These are phyloP conservation scores for Trifolium subterraneum DNA, from an alignment of 306 rosid genomes.

Conservation along the genomic window DNA sequence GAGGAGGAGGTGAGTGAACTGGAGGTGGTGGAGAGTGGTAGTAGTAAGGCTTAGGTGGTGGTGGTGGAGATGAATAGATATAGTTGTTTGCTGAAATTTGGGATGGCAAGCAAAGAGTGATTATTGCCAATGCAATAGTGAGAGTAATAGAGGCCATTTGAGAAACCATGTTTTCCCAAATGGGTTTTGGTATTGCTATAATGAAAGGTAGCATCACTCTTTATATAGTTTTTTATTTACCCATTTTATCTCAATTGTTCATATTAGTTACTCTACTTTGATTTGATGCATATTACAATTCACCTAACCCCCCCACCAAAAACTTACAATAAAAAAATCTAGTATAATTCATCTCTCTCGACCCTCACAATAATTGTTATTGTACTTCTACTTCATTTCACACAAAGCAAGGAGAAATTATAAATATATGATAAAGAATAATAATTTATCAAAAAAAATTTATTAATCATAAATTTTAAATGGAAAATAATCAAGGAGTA, in stretches of 20 bases:
- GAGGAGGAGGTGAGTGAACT: constrained; percentile 20
- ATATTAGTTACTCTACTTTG: constrained; percentile 22
- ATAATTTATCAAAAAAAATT: too few species aligned
- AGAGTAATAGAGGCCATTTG: constrained; percentile 48
- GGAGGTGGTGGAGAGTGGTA: constrained; percentile 41
- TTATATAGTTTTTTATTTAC: constrained; percentile 61
- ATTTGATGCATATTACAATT: not conserved
- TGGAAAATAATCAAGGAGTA: too few species aligned
- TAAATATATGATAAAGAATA: too few species aligned
- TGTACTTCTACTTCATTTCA: not conserved
- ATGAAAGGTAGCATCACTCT: constrained; percentile 24
- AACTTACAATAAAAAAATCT: not conserved
- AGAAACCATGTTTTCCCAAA: constrained; percentile 52
- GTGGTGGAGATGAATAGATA: constrained; percentile 52
- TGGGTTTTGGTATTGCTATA: constrained; percentile 44
- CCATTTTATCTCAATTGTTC: constrained; percentile 26
- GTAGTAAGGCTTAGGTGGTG: constrained; percentile 24
- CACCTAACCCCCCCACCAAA: not conserved
- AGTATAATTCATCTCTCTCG: not conserved
- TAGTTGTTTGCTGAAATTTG: constrained; percentile 46
- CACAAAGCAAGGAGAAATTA: too few species aligned
- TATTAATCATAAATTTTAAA: too few species aligned
- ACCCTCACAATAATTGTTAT: not conserved
- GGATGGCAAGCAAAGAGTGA: constrained; percentile 42
- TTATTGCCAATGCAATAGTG: constrained; percentile 45